Percentiles rank a stretch among this genome's conserved stretches.
Conservation (phyloP, 495 filamentous ascomycete species). For the Parachaetomium inaequale region DNA sequence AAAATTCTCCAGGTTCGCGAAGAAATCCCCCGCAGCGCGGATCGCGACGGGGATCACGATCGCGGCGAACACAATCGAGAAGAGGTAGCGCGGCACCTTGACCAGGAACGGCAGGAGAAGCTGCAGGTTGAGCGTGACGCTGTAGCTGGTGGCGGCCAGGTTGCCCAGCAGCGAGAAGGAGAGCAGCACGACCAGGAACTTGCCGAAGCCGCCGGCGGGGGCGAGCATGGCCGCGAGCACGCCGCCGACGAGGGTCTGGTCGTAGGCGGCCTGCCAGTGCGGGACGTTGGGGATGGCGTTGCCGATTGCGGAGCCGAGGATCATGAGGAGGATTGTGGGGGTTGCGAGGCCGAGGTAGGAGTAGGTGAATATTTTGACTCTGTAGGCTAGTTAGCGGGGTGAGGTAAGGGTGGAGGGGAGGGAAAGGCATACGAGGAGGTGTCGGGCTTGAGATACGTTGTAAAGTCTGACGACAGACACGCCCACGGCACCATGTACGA, state of each 20-base stretch:
- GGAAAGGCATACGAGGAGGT: conserved; percentile 39
- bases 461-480: conserved; percentile 46
- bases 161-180: conserved; percentile 53
- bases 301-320: conserved; percentile 53
- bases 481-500: conserved; percentile 48
- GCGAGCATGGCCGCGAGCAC: conserved; percentile 53
- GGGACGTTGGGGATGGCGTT: conserved; percentile 41
- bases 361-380: conserved; percentile 43
- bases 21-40: conserved; percentile 49
- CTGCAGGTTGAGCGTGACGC: conserved; percentile 56
- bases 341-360: conserved; percentile 46
- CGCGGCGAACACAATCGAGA: conserved; percentile 47
- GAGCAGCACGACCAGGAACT: conserved; percentile 53
- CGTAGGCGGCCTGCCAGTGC: conserved; percentile 47
- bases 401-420: conserved; percentile 6
- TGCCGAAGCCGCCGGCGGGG: conserved; percentile 52
- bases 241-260: conserved; percentile 47
- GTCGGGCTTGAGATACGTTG: conserved; percentile 46
- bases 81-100: conserved; percentile 50
- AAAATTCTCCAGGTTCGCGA: conserved; percentile 52
- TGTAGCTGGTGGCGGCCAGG: conserved; percentile 47
- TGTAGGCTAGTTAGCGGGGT: conserved; percentile 10
- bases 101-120: conserved; percentile 47
- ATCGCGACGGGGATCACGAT: conserved; percentile 53
- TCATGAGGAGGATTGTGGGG: conserved; percentile 51